Evolutionary conservation across 2,329 filamentous ascomycete species (phyloP).

Genomic region (Penicillium aurantiogriseum): DNA sequence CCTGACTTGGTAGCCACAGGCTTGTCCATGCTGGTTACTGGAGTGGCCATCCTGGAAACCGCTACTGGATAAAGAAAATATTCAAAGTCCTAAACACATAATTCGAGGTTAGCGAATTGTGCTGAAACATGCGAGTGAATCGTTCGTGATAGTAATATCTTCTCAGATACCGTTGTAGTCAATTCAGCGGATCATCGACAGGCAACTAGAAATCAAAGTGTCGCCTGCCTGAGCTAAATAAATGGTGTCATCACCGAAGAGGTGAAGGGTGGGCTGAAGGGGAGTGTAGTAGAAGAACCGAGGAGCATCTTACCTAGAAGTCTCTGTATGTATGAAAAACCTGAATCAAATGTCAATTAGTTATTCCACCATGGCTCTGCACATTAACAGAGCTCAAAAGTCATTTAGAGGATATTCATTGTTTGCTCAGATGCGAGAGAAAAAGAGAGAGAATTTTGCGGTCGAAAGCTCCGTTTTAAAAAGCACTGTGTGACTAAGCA

Average conservation of each 20-base stretch:
- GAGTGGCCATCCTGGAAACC: constrained; percentile 29
- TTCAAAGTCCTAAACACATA: constrained; percentile 16
- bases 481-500: constrained; percentile 22
- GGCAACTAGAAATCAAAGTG: constrained; percentile 54
- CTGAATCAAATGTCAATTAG: constrained; percentile 3
- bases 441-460: constrained; percentile 17
- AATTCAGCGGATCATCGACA: constrained; percentile 57
- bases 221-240: constrained; percentile 46
- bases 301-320: constrained; percentile 20
- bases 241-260: constrained; percentile 49
- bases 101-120: constrained; percentile 23
- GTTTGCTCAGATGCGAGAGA: neutral
- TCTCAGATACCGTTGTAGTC: constrained; percentile 99
- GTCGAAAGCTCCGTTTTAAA: constrained; percentile 21
- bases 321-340: neutral
- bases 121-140: constrained; percentile 15
- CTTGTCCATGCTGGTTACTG: constrained; percentile 19
- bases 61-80: constrained; percentile 20
- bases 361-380: constrained; percentile 5
- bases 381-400: constrained; percentile 2
- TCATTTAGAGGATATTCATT: neutral
- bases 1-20: constrained; percentile 18
- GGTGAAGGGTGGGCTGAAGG: constrained; percentile 14
- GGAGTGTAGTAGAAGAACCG: constrained; percentile 12
- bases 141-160: constrained; percentile 31